Evolutionary conservation across 1,139 yeast species (phyloP).

Genomic region (Lodderomyces margitis): DNA sequence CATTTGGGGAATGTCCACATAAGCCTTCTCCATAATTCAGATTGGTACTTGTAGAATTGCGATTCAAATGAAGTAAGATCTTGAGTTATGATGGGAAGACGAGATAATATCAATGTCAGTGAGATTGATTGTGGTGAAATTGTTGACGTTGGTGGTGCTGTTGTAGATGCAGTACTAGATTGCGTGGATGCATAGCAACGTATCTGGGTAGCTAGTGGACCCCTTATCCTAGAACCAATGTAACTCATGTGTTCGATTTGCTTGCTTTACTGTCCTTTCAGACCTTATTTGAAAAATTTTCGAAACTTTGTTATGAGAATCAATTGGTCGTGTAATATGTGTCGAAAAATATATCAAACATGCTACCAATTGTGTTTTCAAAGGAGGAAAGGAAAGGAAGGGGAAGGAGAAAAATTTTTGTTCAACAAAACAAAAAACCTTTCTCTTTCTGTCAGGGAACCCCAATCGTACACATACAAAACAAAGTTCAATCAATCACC

Average conservation of each 20-base stretch:
- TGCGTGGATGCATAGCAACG: not conserved
- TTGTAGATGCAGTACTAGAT: not conserved
- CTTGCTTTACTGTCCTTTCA: too few species aligned
- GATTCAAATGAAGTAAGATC: conserved; percentile 71
- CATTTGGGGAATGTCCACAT: conserved; percentile 98
- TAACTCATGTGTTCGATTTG: not conserved
- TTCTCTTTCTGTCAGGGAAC: not conserved
- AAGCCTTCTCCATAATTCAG: conserved; percentile 80
- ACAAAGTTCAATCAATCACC: too few species aligned
- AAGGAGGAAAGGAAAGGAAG: not conserved
- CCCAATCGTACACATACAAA: not conserved
- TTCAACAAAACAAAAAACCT: not conserved
- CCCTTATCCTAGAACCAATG: not conserved
- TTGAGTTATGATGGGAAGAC: conserved; percentile 82
- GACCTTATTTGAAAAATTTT: not conserved
- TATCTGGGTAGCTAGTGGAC: not conserved
- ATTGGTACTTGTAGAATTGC: conserved; percentile 79
- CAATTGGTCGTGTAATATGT: too few species aligned
- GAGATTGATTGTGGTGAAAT: conserved; percentile 19
- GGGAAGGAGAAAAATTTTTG: not conserved
- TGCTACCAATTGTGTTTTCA: too few species aligned
- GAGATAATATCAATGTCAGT: conserved; percentile 61
- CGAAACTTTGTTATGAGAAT: not conserved
- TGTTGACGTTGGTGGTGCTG: conserved; percentile 3
- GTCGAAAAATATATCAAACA: too few species aligned